Conservation (phyloP, 2,329 filamentous ascomycete species). For the Exophiala aquamarina region DNA sequence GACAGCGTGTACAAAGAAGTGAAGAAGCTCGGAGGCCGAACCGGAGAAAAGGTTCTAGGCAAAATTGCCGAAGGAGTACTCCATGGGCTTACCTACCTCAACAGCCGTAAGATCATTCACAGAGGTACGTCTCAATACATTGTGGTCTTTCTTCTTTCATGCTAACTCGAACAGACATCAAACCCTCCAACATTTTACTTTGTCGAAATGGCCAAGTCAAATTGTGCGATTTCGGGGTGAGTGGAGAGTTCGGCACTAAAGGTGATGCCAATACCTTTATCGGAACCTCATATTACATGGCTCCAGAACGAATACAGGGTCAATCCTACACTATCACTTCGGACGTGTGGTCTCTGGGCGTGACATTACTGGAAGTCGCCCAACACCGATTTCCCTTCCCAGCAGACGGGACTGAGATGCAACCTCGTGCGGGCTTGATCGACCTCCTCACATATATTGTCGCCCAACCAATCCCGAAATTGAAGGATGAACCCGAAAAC, state of each 20-base stretch:
- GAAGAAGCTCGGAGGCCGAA: constrained; percentile 89
- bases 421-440: constrained; percentile 87
- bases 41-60: constrained; percentile 93
- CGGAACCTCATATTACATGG: constrained; percentile 99
- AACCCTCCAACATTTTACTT: constrained; percentile 93
- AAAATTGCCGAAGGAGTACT: constrained; percentile 96
- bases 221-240: constrained; percentile 97
- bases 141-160: constrained; percentile 2
- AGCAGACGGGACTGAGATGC: constrained; percentile 92
- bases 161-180: constrained; percentile 67
- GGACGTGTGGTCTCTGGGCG: constrained; percentile 96
- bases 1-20: constrained; percentile 98
- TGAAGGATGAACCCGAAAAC: constrained; percentile 90
- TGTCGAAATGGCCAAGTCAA: constrained; percentile 93
- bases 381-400: constrained; percentile 98
- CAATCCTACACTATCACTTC: constrained; percentile 98
- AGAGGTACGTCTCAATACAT: constrained; percentile 52
- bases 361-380: constrained; percentile 97
- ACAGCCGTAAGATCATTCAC: constrained; percentile 95
- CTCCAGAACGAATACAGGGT: constrained; percentile 93
- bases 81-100: constrained; percentile 89
- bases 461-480: constrained; percentile 86
- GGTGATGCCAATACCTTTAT: constrained; percentile 99
- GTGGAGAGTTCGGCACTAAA: constrained; percentile 96
- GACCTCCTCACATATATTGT: constrained; percentile 98